Base-by-base conservation (phyloP, 2,329 filamentous ascomycete genomes). In the Pyrenochaeta sp. region DNA sequence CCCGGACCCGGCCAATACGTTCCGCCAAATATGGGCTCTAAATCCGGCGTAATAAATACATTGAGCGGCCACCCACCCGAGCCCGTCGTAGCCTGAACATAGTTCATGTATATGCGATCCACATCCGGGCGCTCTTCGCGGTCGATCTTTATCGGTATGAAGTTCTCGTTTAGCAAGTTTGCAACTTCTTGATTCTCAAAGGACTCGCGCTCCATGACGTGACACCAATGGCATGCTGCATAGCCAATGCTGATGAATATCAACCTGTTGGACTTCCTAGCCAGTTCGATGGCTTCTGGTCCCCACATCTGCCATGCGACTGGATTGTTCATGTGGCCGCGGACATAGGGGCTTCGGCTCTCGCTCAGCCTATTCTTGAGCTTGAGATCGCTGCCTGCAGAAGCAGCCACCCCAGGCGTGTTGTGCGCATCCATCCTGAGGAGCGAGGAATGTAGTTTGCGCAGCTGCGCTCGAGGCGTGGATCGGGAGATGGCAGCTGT, bases 31-130 rank as follows among this genome's bases (percentile, higher is more conserved):
- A 99, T 91, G 0, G 95, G 95, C 72, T 97, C 90, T 27, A 98
- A 85, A 66, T 96, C 90, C 0, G 95, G 93, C 0, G 95, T 99
- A 30, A 98, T 85, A 75, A 99, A 98, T n/a, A 97, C 89, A 72
- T 97, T 98, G 59, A 98, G 81, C 0, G 95, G 95, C 93, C 95
- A 98, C 39, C 95, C 95, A 9, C 93, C 94, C 1, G 87, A 90
- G 22, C 91, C 93, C 57, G 91, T 96, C 10, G 95, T 94, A 1
- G 94, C 94, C 76, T 97, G 93, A 40, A 97, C 90, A 77, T 97
- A 99, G 80, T 97, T 97, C 92, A 97, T 97, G 77, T 98, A 98
- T 64, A 98, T 93, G 61, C 91, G 89, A 73, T 99, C 95, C 64
- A 98, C 88, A 73, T 98, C 93, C 8, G 94, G 94, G 27, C 94